Percentiles rank a stretch among this genome's conserved stretches.
Evolutionary conservation across 1,284 basidiomycete species (phyloP).

Genomic region (Trichosporon coremiiforme): DNA sequence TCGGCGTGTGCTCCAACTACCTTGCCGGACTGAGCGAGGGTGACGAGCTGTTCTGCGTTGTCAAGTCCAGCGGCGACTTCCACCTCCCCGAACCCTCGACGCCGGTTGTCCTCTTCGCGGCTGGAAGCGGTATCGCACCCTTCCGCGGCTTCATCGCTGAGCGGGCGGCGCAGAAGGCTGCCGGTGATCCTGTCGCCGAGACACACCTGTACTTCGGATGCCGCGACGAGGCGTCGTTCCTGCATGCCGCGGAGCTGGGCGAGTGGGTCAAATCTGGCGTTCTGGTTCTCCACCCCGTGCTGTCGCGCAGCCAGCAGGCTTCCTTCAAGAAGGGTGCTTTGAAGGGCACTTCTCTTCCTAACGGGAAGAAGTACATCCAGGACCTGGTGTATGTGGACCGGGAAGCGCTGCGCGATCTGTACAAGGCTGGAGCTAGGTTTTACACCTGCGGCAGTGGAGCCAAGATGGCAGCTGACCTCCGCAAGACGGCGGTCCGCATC

Average conservation of each 20-base stretch:
- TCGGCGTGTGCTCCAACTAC: slow-evolving; percentile 62
- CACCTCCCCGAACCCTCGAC: slow-evolving; percentile 59
- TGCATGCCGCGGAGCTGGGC: slow-evolving; percentile 60
- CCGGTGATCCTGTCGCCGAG: slow-evolving; percentile 59
- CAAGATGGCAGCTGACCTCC: slow-evolving; percentile 18
- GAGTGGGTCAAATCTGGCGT: slow-evolving; percentile 59
- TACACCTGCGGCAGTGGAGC: slow-evolving; percentile 59
- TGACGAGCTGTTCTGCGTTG: slow-evolving; percentile 59
- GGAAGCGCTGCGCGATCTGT: slow-evolving; percentile 51
- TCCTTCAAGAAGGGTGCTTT: slow-evolving; percentile 34
- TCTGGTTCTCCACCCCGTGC: slow-evolving; percentile 60
- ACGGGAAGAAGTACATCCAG: slow-evolving; percentile 60
- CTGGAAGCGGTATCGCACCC: slow-evolving; percentile 61
- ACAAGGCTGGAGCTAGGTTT: slow-evolving; percentile 57
- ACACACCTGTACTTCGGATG: slow-evolving; percentile 62
- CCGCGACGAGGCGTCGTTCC: slow-evolving; percentile 58
- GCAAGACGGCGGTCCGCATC: slow-evolving; percentile 16
- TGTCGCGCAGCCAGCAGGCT: slow-evolving; percentile 56
- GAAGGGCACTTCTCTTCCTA: not conserved
- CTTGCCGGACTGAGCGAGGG: slow-evolving; percentile 58
- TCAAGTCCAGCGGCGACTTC: slow-evolving; percentile 60
- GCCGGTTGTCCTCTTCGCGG: slow-evolving; percentile 61
- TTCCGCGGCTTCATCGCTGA: slow-evolving; percentile 64
- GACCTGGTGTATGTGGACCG: slow-evolving; percentile 60
- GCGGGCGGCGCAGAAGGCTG: slow-evolving; percentile 59